Percentiles rank a stretch among this genome's conserved stretches.
Evolutionary conservation across 2,329 filamentous ascomycete species (phyloP).

Genomic region (Pyrenochaeta sp.): DNA sequence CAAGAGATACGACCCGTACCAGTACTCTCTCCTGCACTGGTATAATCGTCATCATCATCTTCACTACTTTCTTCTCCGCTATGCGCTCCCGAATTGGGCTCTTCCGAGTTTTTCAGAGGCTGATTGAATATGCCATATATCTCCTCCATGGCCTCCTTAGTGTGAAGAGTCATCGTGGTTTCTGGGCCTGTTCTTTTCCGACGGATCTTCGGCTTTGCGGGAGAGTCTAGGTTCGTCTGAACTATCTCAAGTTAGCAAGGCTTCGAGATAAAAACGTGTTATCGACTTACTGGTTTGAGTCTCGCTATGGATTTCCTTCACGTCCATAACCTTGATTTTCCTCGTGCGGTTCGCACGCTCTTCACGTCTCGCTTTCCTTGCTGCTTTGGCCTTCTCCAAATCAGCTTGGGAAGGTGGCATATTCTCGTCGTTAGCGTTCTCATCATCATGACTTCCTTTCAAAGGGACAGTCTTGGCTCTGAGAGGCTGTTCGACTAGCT

Average conservation of each 20-base stretch:
- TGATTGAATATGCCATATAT: slow-evolving; percentile 98
- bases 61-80: slow-evolving; percentile 73
- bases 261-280: no score
- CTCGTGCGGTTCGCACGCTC: slow-evolving; percentile 59
- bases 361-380: slow-evolving; percentile 57
- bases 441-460: slow-evolving; percentile 44
- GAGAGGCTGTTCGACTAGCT: slow-evolving; percentile 20
- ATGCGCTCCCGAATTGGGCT: slow-evolving; percentile 61
- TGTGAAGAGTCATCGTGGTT: slow-evolving; percentile 98
- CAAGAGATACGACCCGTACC: slow-evolving; percentile 75
- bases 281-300: slow-evolving; percentile 82
- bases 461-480: slow-evolving; percentile 40
- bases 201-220: slow-evolving; percentile 73
- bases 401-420: slow-evolving; percentile 55
- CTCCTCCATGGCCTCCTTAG: slow-evolving; percentile 91
- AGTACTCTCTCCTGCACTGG: slow-evolving; percentile 84
- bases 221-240: slow-evolving; percentile 91
- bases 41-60: slow-evolving; percentile 72
- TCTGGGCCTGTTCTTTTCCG: slow-evolving; percentile 78
- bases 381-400: slow-evolving; percentile 64
- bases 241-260: slow-evolving; percentile 61
- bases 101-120: slow-evolving; percentile 66
- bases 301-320: slow-evolving; percentile 71
- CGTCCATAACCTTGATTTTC: slow-evolving; percentile 77
- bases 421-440: slow-evolving; percentile 56